These are phyloP conservation scores for Gyromitra esculenta DNA, from an alignment of 2,329 filamentous ascomycete species.

Conservation along the genomic window DNA sequence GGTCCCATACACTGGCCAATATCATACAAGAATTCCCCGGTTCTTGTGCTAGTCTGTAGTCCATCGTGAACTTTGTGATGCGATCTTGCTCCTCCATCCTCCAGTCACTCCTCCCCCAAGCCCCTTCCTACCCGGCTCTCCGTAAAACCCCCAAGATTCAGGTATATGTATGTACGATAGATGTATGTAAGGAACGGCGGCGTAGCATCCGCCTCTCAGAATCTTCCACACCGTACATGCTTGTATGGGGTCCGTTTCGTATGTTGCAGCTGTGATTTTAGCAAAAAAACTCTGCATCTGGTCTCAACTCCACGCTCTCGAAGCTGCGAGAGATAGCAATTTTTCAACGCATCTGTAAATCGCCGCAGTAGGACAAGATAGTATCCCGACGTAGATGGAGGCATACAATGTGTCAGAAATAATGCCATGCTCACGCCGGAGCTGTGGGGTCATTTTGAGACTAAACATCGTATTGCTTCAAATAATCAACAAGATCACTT, in stretches of 20 bases:
- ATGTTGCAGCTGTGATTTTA: conserved; percentile 20
- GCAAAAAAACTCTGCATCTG: conserved; percentile 27
- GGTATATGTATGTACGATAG: conserved; percentile 32
- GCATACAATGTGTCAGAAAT: background rate
- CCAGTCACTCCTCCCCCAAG: background rate
- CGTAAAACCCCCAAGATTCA: conserved; percentile 7
- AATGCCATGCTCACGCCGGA: background rate
- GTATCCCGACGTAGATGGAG: background rate
- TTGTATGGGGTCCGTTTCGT: conserved; percentile 38
- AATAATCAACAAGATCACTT: conserved; percentile 7
- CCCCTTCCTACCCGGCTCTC: conserved; percentile 26
- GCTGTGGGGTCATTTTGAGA: conserved; percentile 14
- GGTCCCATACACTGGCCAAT: conserved; percentile 12
- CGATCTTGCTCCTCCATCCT: conserved; percentile 16
- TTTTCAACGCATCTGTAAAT: conserved; percentile 6
- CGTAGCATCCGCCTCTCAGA: conserved; percentile 41
- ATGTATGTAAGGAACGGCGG: conserved; percentile 46
- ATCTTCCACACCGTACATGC: conserved; percentile 41
- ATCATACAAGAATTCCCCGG: conserved; percentile 18
- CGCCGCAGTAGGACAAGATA: background rate
- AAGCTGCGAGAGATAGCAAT: background rate
- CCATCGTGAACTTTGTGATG: conserved; percentile 29
- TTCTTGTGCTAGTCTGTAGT: conserved; percentile 1
- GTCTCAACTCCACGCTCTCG: conserved; percentile 28
- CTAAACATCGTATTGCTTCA: background rate